A percentile compares a stretch with the other conserved stretches of the same genome.
phyloP scores from a whole-genome alignment of 139 green algal genomes.

The Trebouxia sp. region DNA sequence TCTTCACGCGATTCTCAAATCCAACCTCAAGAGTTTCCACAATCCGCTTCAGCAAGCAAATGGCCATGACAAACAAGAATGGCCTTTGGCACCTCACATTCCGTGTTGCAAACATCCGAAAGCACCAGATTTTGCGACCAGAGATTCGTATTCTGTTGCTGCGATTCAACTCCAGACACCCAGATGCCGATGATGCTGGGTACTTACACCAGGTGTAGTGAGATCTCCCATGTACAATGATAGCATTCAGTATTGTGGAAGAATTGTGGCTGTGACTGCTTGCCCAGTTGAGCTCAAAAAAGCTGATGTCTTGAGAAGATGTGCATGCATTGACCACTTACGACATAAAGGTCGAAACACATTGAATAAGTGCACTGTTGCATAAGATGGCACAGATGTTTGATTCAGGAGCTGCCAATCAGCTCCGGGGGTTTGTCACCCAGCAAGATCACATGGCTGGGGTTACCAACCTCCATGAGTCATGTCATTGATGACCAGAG shows the following conservation, averaged over 20 bases:
- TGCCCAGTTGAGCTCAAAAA: too few species aligned
- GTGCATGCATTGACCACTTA: too few species aligned
- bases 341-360: too few species aligned
- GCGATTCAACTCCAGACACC: constrained; percentile 4
- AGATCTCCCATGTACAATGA: too few species aligned
- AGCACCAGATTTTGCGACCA: constrained; percentile 55
- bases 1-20: constrained; percentile 67
- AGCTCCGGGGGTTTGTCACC: constrained; percentile 5
- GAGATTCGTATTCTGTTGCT: constrained; percentile 43
- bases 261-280: too few species aligned
- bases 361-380: too few species aligned
- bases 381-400: too few species aligned
- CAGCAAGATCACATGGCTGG: constrained; percentile 50
- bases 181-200: constrained; percentile 22
- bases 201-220: constrained; percentile 40
- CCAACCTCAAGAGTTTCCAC: constrained; percentile 47
- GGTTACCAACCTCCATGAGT: constrained; percentile 56
- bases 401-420: constrained; percentile 34
- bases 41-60: constrained; percentile 58
- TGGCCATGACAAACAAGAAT: constrained; percentile 31
- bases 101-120: constrained; percentile 67
- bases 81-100: constrained; percentile 53
- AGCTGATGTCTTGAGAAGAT: too few species aligned
- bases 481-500: constrained; percentile 51
- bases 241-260: too few species aligned